Evolutionary conservation across 2,329 filamentous ascomycete genomes (phyloP).

Genomic region (Drechslerella dactyloides): DNA sequence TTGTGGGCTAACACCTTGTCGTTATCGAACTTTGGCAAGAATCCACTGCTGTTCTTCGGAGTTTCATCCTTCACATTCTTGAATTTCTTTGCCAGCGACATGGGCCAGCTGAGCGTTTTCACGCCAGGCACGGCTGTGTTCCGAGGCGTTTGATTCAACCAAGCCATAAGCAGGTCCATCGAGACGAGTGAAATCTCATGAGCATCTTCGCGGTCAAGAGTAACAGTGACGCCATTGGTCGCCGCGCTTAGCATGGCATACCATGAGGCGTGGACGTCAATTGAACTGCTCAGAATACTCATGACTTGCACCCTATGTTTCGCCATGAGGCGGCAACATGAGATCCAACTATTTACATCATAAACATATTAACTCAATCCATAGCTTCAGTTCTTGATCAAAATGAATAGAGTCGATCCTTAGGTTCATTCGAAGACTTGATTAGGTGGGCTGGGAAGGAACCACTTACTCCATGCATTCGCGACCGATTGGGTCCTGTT

Average conservation of each 20-base stretch:
- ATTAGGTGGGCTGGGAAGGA: no score
- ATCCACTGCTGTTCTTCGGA: slow-evolving; percentile 43
- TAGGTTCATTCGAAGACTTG: no score
- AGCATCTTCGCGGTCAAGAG: slow-evolving; percentile 24
- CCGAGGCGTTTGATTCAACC: slow-evolving; percentile 35
- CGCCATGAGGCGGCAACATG: slow-evolving; percentile 45
- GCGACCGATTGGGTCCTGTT: slow-evolving; percentile 37
- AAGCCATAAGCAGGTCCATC: slow-evolving; percentile 48
- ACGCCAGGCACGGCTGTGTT: slow-evolving; percentile 22
- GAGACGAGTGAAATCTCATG: slow-evolving; percentile 34
- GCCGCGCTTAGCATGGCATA: slow-evolving; percentile 40
- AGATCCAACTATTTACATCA: slow-evolving; percentile 32
- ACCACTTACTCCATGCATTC: slow-evolving; percentile 45
- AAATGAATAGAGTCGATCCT: no score
- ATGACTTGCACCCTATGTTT: slow-evolving; percentile 43
- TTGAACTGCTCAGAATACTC: slow-evolving; percentile 33
- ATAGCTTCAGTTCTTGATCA: no score
- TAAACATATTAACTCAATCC: background rate
- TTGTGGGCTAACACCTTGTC: slow-evolving; percentile 17
- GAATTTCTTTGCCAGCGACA: slow-evolving; percentile 39
- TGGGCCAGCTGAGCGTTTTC: slow-evolving; percentile 37
- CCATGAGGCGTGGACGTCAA: slow-evolving; percentile 43
- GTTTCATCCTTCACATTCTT: slow-evolving; percentile 46
- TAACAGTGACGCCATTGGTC: slow-evolving; percentile 39
- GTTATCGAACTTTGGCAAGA: slow-evolving; percentile 43